Conservation (phyloP, 176 grass and related monocot genomes). For the Raddia distichophylla region DNA sequence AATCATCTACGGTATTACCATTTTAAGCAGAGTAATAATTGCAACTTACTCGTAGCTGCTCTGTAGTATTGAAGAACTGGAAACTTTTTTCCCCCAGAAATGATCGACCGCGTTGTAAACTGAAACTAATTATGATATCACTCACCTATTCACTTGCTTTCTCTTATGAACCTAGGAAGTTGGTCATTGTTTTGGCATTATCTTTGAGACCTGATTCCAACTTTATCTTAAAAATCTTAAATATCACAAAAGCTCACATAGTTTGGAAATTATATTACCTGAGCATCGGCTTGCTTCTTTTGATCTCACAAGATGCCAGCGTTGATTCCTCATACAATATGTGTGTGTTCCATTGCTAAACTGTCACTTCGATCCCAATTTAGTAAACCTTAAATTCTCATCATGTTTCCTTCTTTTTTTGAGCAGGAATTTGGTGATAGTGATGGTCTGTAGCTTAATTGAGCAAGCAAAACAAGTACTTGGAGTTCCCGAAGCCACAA, state of each 20-base stretch:
- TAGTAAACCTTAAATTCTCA: slow-evolving; percentile 24
- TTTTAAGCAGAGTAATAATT: neutral
- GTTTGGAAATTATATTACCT: neutral
- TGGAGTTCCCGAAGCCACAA: slow-evolving; percentile 43
- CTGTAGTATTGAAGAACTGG: neutral
- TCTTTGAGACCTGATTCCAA: neutral
- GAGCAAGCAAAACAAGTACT: slow-evolving; percentile 33
- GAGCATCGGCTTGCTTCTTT: neutral
- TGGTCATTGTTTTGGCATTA: neutral
- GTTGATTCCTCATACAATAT: neutral
- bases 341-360: neutral
- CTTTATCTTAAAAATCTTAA: neutral
- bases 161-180: neutral
- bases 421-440: slow-evolving; percentile 40
- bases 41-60: neutral
- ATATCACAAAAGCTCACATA: neutral
- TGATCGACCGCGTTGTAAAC: neutral
- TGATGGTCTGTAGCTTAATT: slow-evolving; percentile 40
- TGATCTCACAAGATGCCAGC: neutral
- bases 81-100: neutral
- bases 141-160: neutral
- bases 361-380: neutral
- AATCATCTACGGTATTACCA: neutral
- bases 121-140: neutral
- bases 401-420: slow-evolving; percentile 21